Evolutionary conservation across 1,284 basidiomycete species (phyloP).

Genomic region (Cutaneotrichosporon sp.): DNA sequence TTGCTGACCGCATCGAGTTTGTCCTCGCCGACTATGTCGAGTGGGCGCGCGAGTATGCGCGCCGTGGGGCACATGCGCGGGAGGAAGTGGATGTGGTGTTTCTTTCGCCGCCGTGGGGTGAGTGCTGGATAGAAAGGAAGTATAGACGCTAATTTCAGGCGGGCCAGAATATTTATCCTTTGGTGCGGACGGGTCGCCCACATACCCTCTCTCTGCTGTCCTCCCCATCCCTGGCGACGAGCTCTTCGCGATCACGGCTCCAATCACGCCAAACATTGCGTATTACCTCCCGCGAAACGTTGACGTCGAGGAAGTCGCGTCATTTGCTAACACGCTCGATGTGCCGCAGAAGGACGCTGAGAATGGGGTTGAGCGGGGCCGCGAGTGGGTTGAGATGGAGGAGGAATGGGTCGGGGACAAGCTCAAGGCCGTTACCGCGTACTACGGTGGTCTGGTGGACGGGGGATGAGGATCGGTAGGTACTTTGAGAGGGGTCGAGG

Average conservation of each 20-base stretch:
- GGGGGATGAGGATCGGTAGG: background rate
- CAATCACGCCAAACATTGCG: conserved; percentile 75
- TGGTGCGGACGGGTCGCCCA: conserved; percentile 44
- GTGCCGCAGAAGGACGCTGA: conserved; percentile 11
- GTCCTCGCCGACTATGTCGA: conserved; percentile 80
- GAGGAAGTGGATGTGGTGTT: conserved; percentile 79
- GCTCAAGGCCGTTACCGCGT: conserved; percentile 58
- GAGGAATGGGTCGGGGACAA: conserved; percentile 58
- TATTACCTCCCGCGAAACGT: conserved; percentile 88
- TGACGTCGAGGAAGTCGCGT: conserved; percentile 68
- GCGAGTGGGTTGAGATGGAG: conserved; percentile 54
- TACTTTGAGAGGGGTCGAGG: background rate
- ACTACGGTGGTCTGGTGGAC: conserved; percentile 55
- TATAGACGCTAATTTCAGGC: conserved; percentile 10
- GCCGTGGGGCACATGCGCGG: conserved; percentile 36
- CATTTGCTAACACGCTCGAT: conserved; percentile 51
- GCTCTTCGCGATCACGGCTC: conserved; percentile 68
- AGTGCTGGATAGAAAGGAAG: conserved; percentile 48
- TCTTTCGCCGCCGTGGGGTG: conserved; percentile 91
- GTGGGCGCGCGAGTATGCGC: conserved; percentile 66
- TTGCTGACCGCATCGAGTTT: conserved; percentile 90
- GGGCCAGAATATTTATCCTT: conserved; percentile 39
- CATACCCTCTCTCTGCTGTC: conserved; percentile 69
- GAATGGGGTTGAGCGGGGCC: conserved; percentile 17
- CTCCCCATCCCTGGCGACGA: conserved; percentile 76